These are phyloP conservation scores for Herpetomonas samuelpessoai DNA, from an alignment of 208 protist genomes.

Conservation along the genomic window DNA sequence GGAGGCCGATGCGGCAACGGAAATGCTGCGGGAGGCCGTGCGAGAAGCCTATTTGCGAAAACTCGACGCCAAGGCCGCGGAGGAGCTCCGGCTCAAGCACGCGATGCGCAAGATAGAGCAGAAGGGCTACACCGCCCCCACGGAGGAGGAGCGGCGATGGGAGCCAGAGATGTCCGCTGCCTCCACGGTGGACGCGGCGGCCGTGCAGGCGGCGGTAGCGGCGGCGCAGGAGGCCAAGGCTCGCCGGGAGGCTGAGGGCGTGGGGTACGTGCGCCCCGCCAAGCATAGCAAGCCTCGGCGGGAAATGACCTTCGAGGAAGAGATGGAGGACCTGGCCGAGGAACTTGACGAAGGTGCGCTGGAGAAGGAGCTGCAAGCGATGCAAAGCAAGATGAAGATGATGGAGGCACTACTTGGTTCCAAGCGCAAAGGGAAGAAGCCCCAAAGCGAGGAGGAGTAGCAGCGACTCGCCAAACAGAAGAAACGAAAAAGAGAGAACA, in stretches of 20 bases:
- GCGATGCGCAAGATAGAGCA: constrained; percentile 40
- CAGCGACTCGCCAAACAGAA: too few relatives aligned
- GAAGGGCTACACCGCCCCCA: not conserved
- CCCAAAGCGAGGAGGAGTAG: too few relatives aligned
- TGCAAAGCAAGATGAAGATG: not conserved
- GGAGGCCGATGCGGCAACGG: constrained; percentile 48
- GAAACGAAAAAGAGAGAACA: too few relatives aligned
- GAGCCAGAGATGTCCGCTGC: not conserved
- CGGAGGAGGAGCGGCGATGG: not conserved
- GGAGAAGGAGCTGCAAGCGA: not conserved
- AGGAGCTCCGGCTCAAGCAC: constrained; percentile 66
- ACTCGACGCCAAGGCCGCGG: constrained; percentile 46
- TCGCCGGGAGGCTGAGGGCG: not conserved
- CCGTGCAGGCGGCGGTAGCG: not conserved
- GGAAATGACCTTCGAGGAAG: not conserved
- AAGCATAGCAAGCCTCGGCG: not conserved
- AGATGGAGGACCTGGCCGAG: not conserved
- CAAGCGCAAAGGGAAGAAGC: too few relatives aligned
- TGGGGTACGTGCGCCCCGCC: not conserved
- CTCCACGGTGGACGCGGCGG: not conserved
- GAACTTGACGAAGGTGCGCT: not conserved
- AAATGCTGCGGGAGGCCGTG: constrained; percentile 77
- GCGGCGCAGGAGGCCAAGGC: not conserved
- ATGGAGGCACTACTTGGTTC: not conserved
- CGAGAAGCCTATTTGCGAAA: constrained; percentile 72